Evolutionary conservation across 1,284 basidiomycete species (phyloP), one percentile per base, ranked within the genome.

Genomic region (Cryptococcus sp.): DNA sequence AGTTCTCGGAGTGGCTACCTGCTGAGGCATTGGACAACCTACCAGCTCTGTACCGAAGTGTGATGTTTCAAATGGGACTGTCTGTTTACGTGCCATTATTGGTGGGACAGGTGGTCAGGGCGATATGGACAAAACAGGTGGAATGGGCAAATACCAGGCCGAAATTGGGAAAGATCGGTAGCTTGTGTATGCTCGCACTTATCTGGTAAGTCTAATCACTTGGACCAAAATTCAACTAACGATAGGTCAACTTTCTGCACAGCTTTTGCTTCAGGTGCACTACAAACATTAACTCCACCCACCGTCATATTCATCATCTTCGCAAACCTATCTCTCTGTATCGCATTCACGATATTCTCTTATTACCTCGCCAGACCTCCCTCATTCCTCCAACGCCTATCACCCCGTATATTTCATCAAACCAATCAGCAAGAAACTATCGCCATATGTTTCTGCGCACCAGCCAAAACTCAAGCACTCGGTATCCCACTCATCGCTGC

Each of bases 41-140:
- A 58, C 51, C 56, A 14, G 56, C 61, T 28, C 54, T 73, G 7
- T 73, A 73, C 32, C 40, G 55, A 2, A 53, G 62, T 31, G 67
- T 73, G 5, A 59, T 63, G 36, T 53, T 61, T 53, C 70, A 73
- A 55, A 61, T 69, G 22, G 68, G 63, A 0, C 55, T 54, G 43
- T 64, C 57, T 2, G 67, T 70, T 3, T 67, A 66, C 36, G 52
- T 68, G 23, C 69, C 70, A 0, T 55, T 70, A 1, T 51, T 62
- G n/a, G 64, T 71, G 7, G 70, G 70, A 13, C 67, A 71, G 52
- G 50, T 61, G 23, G 49, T 73, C 25, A 60, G 69, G 46, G 49
- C 41, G n/a, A 50, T 59, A 41, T 56, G 52, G 49, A 43, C 41
- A 19, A 51, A 59, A 23, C 25, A 52, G 44, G 54, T 56, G 14